Conservation (phyloP, 2,329 filamentous ascomycete genomes). For the Aspergillus persii region DNA sequence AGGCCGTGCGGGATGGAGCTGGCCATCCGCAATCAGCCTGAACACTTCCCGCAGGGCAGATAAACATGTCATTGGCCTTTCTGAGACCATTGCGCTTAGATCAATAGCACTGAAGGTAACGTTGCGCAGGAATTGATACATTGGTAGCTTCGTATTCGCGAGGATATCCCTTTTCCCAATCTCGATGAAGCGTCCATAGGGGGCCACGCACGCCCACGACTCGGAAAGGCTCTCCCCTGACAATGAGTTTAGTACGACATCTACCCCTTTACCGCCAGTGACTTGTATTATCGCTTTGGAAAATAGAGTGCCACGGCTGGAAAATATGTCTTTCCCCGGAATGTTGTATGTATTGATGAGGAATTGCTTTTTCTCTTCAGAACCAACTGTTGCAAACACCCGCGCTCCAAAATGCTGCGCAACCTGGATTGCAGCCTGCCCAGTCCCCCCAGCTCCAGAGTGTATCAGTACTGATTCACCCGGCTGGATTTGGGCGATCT, state of each 20-base stretch:
- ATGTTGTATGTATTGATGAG: slow-evolving; percentile 22
- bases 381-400: slow-evolving; percentile 25
- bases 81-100: slow-evolving; percentile 3
- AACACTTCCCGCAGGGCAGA: slow-evolving; percentile 1
- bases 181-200: slow-evolving; percentile 26
- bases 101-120: slow-evolving; percentile 8
- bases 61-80: slow-evolving; percentile 2
- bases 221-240: slow-evolving; percentile 24
- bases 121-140: slow-evolving; percentile 7
- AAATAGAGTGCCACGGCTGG: slow-evolving; percentile 25
- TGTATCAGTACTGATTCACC: slow-evolving; percentile 26
- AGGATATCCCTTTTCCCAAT: slow-evolving; percentile 10
- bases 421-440: slow-evolving; percentile 28
- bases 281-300: slow-evolving; percentile 16
- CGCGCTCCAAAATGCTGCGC: slow-evolving; percentile 23
- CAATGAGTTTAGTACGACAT: slow-evolving; percentile 27
- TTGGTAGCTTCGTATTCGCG: slow-evolving; percentile 11
- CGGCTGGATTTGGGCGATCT: slow-evolving; percentile 16
- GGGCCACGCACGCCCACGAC: slow-evolving; percentile 27
- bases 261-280: slow-evolving; percentile 22
- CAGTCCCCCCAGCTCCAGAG: slow-evolving; percentile 27
- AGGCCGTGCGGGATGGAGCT: slow-evolving; percentile 28
- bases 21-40: slow-evolving; percentile 7
- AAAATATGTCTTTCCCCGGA: slow-evolving; percentile 22
- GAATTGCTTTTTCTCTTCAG: slow-evolving; percentile 23